phyloP scores from a whole-genome alignment of 768 basidiomycete genomes.

The Leccinum subgranulosum region DNA sequence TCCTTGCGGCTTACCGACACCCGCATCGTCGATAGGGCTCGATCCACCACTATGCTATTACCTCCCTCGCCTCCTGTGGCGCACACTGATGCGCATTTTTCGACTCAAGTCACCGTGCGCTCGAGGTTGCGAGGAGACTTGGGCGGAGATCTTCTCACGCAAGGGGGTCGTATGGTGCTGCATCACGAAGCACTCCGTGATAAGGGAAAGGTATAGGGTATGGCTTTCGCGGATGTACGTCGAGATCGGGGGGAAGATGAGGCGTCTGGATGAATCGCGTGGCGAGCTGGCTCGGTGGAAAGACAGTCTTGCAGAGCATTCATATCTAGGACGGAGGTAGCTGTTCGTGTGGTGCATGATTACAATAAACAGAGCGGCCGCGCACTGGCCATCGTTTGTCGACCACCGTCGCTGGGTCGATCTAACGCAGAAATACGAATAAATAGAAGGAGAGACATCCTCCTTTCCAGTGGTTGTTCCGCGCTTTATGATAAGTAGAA shows the following conservation, averaged over 20 bases:
- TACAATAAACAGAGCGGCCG: too few species aligned
- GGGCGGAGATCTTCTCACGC: conserved; percentile 42
- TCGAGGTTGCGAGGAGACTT: conserved; percentile 45
- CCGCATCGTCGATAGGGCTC: conserved; percentile 45
- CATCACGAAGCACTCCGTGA: conserved; percentile 37
- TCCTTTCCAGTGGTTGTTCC: too few species aligned
- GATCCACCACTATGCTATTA: conserved; percentile 62
- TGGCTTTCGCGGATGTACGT: conserved; percentile 22
- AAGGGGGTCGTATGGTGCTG: conserved; percentile 51
- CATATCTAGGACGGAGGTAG: conserved; percentile 5
- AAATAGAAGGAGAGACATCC: too few species aligned
- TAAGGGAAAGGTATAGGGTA: conserved; percentile 14
- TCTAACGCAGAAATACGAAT: too few species aligned
- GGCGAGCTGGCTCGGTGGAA: conserved; percentile 41
- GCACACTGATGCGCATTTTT: conserved; percentile 50
- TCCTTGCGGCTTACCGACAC: not conserved
- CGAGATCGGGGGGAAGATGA: conserved; percentile 38
- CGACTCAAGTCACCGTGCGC: conserved; percentile 40
- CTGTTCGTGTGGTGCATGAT: not conserved
- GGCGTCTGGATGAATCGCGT: conserved; percentile 51
- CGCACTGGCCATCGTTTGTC: too few species aligned
- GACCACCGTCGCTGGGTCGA: too few species aligned
- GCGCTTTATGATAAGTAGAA: too few species aligned
- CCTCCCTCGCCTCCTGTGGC: conserved; percentile 53
- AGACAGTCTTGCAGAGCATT: conserved; percentile 6